Conservation (phyloP, 148 eudicot species). For the Pouteria glomerata region DNA sequence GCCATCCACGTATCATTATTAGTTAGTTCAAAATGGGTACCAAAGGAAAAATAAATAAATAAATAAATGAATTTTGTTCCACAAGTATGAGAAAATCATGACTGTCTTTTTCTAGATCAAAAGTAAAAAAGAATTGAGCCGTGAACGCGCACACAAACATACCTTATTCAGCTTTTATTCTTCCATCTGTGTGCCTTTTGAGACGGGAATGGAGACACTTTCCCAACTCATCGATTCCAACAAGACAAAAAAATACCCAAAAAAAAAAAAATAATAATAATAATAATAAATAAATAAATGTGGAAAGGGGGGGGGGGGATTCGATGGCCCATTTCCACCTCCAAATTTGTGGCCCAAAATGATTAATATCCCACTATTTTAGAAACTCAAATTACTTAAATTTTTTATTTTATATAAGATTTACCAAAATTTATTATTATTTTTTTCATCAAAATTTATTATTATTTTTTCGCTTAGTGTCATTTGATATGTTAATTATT, state of each 20-base stretch:
- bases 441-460: too few relatives aligned
- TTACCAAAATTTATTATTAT: too few relatives aligned
- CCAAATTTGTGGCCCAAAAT: slow-evolving; percentile 9
- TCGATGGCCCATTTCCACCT: slow-evolving; percentile 1
- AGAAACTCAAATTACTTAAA: too few relatives aligned
- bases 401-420: too few relatives aligned
- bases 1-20: slow-evolving; percentile 27
- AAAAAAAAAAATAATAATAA: background rate
- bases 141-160: slow-evolving; percentile 6
- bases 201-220: slow-evolving; percentile 21
- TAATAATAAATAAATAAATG: background rate
- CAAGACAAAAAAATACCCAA: too few relatives aligned
- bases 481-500: too few relatives aligned
- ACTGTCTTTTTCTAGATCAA: slow-evolving; percentile 25
- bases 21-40: too few relatives aligned
- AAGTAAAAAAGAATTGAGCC: slow-evolving; percentile 1
- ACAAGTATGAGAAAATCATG: too few relatives aligned
- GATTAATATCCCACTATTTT: background rate
- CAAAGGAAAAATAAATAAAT: too few relatives aligned
- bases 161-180: slow-evolving; percentile 17
- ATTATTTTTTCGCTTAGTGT: too few relatives aligned
- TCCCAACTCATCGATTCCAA: slow-evolving; percentile 18
- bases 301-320: background rate
- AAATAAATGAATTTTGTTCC: too few relatives aligned
- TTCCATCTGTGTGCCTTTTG: slow-evolving; percentile 21